Conservation (phyloP, 2,329 filamentous ascomycete species). For the Microascus cirrosus region DNA sequence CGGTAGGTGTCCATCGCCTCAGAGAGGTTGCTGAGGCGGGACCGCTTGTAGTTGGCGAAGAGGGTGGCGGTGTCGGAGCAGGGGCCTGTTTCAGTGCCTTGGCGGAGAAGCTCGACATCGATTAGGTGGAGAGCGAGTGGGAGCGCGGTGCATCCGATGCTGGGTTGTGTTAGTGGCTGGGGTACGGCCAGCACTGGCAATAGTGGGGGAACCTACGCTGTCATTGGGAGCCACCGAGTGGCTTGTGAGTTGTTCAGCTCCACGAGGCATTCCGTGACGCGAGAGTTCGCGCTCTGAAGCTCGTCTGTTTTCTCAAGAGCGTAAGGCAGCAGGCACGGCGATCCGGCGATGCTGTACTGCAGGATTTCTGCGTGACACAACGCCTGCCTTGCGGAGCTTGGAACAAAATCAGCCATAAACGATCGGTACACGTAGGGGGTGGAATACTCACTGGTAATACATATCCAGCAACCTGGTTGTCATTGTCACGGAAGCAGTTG, state of each 20-base stretch:
- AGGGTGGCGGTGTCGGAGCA: background rate
- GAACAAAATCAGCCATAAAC: background rate
- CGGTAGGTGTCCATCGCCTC: constrained; percentile 34
- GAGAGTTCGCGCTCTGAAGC: constrained; percentile 29
- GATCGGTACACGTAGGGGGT: background rate
- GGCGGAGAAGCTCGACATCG: constrained; percentile 18
- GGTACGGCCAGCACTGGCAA: background rate
- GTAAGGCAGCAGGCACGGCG: constrained; percentile 18
- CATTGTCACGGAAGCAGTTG: constrained; percentile 27
- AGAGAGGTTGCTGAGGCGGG: constrained; percentile 25
- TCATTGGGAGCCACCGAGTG: constrained; percentile 33
- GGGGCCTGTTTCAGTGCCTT: background rate
- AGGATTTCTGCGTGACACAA: constrained; percentile 35
- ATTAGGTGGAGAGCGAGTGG: constrained; percentile 21
- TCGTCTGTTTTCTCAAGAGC: constrained; percentile 29
- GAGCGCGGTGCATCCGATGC: constrained; percentile 20
- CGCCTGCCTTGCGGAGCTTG: constrained; percentile 27
- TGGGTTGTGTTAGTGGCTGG: background rate
- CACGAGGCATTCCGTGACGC: constrained; percentile 32
- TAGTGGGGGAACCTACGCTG: constrained; percentile 23
- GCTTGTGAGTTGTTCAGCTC: constrained; percentile 32
- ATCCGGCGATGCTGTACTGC: constrained; percentile 19
- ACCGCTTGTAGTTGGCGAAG: background rate
- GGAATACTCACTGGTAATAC: constrained; percentile 33
- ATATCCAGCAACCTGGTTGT: constrained; percentile 38